Evolutionary conservation across 2,329 filamentous ascomycete genomes (phyloP), one percentile per base, ranked within the genome.

Genomic region (Fusarium zealandicum): DNA sequence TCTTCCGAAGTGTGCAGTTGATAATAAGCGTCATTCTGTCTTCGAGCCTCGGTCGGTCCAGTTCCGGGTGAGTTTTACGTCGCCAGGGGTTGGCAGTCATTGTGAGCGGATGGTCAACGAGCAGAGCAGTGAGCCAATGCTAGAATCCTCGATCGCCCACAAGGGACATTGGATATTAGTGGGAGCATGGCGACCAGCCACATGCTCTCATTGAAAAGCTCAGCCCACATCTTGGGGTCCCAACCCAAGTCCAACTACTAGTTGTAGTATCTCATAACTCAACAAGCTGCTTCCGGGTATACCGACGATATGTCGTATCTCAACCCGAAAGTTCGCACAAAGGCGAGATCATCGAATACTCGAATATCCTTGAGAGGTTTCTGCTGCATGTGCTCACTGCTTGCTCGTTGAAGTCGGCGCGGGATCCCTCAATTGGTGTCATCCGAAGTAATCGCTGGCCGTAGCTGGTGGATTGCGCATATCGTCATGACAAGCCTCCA

Each of bases 321-420:
- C 28, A 46, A 20, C 32, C 30, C 37, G 38, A 35, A 40, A 27
- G 28, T 38, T 47, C 32, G 35, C 53, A 32, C 17, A 44, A 39
- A 51, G 16, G 36, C 45, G 36, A 55, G 32, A 46, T 20, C 27
- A 41, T 46, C 33, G 18, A 49, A 40, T 43, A 40, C 43, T 45
- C 51, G 20, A 48, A 38, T 25, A 57, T 57, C 57, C 41, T 37
- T 40, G 43, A 53, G 48, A 44, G 51, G 18, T 41, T 35, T 58
- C 35, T 64, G 54, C 42, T 65, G 60, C 51, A 64, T 67, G 45
- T 77, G 77, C 78, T 80, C 79, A 80, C 78, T 81, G 80, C 78
- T 75, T 79, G 78, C 80, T 82, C 77, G 76, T 72, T 76, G 70
- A 69, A 43, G 45, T 67, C 65, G 54, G 51, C 47, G 32, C 43